Base-by-base conservation (phyloP, 345 rosid species). In the Salix udensis region DNA sequence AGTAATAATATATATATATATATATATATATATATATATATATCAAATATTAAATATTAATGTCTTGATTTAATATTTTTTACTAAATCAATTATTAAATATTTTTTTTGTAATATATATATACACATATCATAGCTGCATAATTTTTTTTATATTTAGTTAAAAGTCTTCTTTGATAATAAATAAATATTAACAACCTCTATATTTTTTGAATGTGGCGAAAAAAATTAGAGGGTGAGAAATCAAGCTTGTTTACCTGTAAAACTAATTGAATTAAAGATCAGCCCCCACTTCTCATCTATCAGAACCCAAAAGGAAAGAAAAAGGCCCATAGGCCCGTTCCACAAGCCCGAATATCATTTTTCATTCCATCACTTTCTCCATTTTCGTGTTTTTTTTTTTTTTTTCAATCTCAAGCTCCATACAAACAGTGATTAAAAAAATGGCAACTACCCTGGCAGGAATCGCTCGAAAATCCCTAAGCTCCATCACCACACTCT, bases 401-500 rank as follows among this genome's bases (percentile, higher is more conserved):
- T 48, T 44, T 16, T 34, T 13, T 13, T 12, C 6, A 44, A 24
- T 16, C 31, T 24, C 73, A 7, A 14, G 23, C 60, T 48, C 52
- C 70, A 28, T n/a, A 68, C 13, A 39, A 24, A 37, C 52, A 4
- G 26, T 26, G 46, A 37, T 34, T 7, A 18, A 66, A 66, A 55
- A 4, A 66, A 78, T 78, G 85, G 76, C 77, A 19, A 75, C 85
- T 11, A 12, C 74, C 42, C 71, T 71, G 21, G 72, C 82, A 52
- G 79, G 77, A 68, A 42, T 78, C 79, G 46, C 77, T 21, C 67
- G 61, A 46, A 67, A 46, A 42, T 15, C 82, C 64, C 74, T 74
- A 39, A 61, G 71, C 19, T n/a, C 74, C 44, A 61, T 62, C 39
- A n/a, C 74, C 44, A 34, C 72, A 4, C 4, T 69, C 64, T 68